Percentiles rank a stretch among this genome's conserved stretches.
Evolutionary conservation across 805 yeast genomes (phyloP).

Genomic region (Brettanomyces bruxellensis): DNA sequence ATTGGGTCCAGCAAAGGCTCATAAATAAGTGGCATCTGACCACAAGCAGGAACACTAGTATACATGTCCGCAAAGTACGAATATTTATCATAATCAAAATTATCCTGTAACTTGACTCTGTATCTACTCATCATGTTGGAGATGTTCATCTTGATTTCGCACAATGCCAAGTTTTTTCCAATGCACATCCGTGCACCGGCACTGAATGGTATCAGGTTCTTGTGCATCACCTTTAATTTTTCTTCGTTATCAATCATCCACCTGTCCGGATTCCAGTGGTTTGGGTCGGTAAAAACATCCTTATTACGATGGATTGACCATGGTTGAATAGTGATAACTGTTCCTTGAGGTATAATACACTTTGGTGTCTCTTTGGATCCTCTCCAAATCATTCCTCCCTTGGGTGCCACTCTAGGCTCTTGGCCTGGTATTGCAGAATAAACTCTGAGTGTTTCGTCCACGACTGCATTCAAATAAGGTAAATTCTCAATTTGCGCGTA

Average conservation of each 20-base stretch:
- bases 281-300: slow-evolving; percentile 41
- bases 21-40: slow-evolving; percentile 15
- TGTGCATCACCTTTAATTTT: slow-evolving; percentile 37
- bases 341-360: slow-evolving; percentile 39
- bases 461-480: slow-evolving; percentile 51
- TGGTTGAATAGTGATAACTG: slow-evolving; percentile 56
- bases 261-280: slow-evolving; percentile 39
- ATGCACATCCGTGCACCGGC: slow-evolving; percentile 68
- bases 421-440: slow-evolving; percentile 70
- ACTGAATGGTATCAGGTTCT: slow-evolving; percentile 60
- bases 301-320: slow-evolving; percentile 51
- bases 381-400: slow-evolving; percentile 19
- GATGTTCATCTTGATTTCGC: slow-evolving; percentile 53
- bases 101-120: slow-evolving; percentile 15
- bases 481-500: slow-evolving; percentile 40
- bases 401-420: slow-evolving; percentile 50
- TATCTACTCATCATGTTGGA: slow-evolving; percentile 46
- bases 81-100: slow-evolving; percentile 16
- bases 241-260: slow-evolving; percentile 40
- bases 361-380: slow-evolving; percentile 18
- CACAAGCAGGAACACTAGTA: slow-evolving; percentile 21
- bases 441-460: slow-evolving; percentile 51
- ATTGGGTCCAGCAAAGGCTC: not conserved
- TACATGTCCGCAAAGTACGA: slow-evolving; percentile 23
- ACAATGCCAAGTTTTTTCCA: slow-evolving; percentile 59